Conservation (phyloP, 805 yeast genomes). For the Nadsonia fulvescens region DNA sequence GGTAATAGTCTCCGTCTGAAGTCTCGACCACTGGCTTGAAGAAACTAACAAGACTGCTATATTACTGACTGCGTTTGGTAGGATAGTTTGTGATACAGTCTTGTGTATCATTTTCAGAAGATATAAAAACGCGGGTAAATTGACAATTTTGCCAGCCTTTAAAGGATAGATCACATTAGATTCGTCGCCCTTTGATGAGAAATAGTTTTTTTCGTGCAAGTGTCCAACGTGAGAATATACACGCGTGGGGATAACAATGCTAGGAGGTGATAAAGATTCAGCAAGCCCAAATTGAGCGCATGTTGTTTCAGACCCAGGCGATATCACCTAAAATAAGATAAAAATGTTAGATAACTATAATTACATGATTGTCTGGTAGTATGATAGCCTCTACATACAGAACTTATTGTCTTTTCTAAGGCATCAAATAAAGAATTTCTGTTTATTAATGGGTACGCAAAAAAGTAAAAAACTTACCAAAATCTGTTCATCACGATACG, state of each 20-base stretch:
- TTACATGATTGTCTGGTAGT: too few relatives aligned
- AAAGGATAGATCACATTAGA: slow-evolving; percentile 42
- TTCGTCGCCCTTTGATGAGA: slow-evolving; percentile 24
- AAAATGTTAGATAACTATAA: too few relatives aligned
- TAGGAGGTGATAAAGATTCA: slow-evolving; percentile 61
- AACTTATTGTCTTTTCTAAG: too few relatives aligned
- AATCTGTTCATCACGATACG: too few relatives aligned
- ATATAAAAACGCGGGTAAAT: slow-evolving; percentile 54
- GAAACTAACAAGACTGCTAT: slow-evolving; percentile 56
- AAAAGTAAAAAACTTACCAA: too few relatives aligned
- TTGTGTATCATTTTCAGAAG: slow-evolving; percentile 33
- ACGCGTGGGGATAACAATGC: slow-evolving; percentile 55
- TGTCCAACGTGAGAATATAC: slow-evolving; percentile 30
- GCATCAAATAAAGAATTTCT: too few relatives aligned
- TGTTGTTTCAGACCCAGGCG: slow-evolving; percentile 59
- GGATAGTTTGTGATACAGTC: slow-evolving; percentile 30
- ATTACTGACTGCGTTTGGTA: slow-evolving; percentile 19
- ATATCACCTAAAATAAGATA: too few relatives aligned
- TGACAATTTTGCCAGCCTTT: slow-evolving; percentile 39
- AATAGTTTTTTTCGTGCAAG: slow-evolving; percentile 14
- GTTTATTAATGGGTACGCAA: too few relatives aligned
- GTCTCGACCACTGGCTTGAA: slow-evolving; percentile 51
- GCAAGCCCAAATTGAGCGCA: slow-evolving; percentile 62
- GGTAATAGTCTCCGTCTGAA: slow-evolving; percentile 49
- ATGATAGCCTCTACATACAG: too few relatives aligned